Base-by-base conservation (phyloP, 768 basidiomycete genomes). In the Termitomyces sp. region DNA sequence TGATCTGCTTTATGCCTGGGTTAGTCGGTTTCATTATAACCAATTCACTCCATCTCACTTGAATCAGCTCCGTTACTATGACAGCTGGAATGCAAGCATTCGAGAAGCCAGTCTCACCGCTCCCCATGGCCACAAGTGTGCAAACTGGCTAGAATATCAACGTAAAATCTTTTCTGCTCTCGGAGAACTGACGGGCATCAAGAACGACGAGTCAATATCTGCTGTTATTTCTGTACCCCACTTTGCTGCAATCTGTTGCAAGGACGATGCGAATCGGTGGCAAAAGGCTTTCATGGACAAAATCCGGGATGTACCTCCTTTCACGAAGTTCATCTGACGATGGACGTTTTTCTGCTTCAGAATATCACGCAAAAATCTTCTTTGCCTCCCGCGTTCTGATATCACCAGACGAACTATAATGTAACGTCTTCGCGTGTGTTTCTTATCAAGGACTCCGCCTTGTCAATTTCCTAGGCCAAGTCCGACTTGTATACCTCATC, bases 171-270 rank as follows among this genome's bases (percentile, higher is more conserved):
- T 60, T 31, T 58, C 53, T 2, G 56, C 62, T 18, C 57, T 63
- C 3, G 57, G 59, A 3, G 57, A 56, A 39, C 33, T 55, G 34
- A 55, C 54, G 3, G 57, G 62, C 6, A 49, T 63, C 2, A 63
- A 61, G 22, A 63, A 63, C 20, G 62, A 63, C 11, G 54, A 48
- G 6, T 63, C 62, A 1, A 57, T 63, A 20, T 49, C 59, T 27
- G 27, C 57, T 16, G 57, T 61, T 0, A 63, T 63, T 6, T 33
- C 39, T 16, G 62, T 63, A 20, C 62, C 62, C 16, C 62, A 63
- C 34, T 63, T 58, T 49, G 62, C 62, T 24, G 54, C 62, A 15
- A 63, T 63, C 4, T 63, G 62, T 36, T 63, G 62, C 57, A 63
- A 63, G 42, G 62, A 63, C 6, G 62, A 63, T 41, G 59, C 59